Conservation (phyloP, 2,329 filamentous ascomycete species). For the Ascomycota sp. region DNA sequence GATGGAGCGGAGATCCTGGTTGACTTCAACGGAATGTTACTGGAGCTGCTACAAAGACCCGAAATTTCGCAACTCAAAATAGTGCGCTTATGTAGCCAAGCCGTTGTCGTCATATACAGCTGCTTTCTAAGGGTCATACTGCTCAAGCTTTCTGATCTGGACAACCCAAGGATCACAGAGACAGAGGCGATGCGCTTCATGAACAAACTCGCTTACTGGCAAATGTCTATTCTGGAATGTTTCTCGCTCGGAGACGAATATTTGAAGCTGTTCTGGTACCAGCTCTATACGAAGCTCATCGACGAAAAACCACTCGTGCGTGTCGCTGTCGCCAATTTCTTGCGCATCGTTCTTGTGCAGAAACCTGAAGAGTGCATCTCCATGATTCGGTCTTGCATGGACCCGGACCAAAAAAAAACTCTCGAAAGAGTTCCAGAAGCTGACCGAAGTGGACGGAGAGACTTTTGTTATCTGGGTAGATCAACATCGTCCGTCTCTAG, state of each 20-base stretch:
- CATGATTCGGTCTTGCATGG: slow-evolving; percentile 53
- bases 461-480: slow-evolving; percentile 80
- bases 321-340: slow-evolving; percentile 59
- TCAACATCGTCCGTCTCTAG: slow-evolving; percentile 55
- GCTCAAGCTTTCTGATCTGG: slow-evolving; percentile 64
- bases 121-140: slow-evolving; percentile 65
- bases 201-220: slow-evolving; percentile 84
- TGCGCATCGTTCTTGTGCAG: slow-evolving; percentile 84
- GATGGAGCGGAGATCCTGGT: slow-evolving; percentile 67
- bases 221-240: slow-evolving; percentile 66
- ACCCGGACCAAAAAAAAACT: slow-evolving; percentile 51
- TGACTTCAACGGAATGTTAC: slow-evolving; percentile 64
- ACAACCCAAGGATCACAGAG: slow-evolving; percentile 39
- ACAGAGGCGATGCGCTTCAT: slow-evolving; percentile 51
- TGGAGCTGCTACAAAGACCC: slow-evolving; percentile 77
- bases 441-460: slow-evolving; percentile 77
- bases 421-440: slow-evolving; percentile 56
- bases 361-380: slow-evolving; percentile 65
- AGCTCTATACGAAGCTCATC: slow-evolving; percentile 76
- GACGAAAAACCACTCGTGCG: slow-evolving; percentile 48
- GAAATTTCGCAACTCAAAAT: slow-evolving; percentile 66
- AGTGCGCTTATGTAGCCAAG: slow-evolving; percentile 77
- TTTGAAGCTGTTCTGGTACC: slow-evolving; percentile 73
- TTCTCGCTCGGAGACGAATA: slow-evolving; percentile 64
- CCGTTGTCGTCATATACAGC: slow-evolving; percentile 53